Conservation (phyloP, 345 rosid species). For the Salix arbutifolia region DNA sequence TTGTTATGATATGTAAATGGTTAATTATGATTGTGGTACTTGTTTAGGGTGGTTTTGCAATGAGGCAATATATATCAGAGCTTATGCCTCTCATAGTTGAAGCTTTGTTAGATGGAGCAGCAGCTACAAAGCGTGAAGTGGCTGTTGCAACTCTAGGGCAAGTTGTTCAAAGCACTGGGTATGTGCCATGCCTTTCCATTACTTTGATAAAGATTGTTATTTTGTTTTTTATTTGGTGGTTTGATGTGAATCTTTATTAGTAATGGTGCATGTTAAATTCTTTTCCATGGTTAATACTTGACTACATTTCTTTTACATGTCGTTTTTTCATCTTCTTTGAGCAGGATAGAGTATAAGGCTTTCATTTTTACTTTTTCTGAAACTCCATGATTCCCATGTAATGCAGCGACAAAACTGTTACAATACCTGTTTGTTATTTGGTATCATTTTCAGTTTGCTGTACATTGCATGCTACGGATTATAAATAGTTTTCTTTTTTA, state of each 20-base stretch:
- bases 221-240: neutral
- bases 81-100: constrained; percentile 98
- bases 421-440: neutral
- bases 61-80: constrained; percentile 84
- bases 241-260: neutral
- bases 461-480: neutral
- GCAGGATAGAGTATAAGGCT: neutral
- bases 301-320: no score
- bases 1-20: neutral
- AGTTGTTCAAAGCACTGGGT: constrained; percentile 99
- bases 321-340: neutral
- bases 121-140: constrained; percentile 90
- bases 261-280: neutral
- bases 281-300: neutral
- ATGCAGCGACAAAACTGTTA: neutral
- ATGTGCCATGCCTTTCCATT: constrained; percentile 18
- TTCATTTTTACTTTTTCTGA: neutral
- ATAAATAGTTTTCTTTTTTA: neutral
- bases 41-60: constrained; percentile 91
- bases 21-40: constrained; percentile 12
- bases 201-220: neutral
- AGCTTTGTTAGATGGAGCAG: constrained; percentile 95
- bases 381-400: neutral
- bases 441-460: neutral
- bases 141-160: constrained; percentile 98